Base-by-base conservation (phyloP, 1,284 basidiomycete species). In the Fomitiporia mediterranea region DNA sequence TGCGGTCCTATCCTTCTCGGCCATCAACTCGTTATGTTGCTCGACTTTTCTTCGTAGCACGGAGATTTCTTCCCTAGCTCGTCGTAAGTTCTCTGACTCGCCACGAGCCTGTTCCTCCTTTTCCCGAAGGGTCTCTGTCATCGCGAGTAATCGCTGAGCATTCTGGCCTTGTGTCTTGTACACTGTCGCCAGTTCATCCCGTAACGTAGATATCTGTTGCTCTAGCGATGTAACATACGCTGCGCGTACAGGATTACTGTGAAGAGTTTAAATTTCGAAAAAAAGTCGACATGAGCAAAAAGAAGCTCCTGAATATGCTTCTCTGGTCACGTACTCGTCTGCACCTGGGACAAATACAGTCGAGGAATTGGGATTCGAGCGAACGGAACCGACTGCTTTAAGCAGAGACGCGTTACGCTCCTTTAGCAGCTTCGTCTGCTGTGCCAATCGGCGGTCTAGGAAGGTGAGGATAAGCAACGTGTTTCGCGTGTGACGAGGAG, bases 121-220 rank as follows among this genome's bases (percentile, higher is more conserved):
- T 69, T 96, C 94, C 44, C 94, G 84, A 6, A 98, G 76, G 0
- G 91, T 90, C 70, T 99, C 96, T 61, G 92, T 96, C 86, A 98
- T 91, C 5, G 89, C 81, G 13, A 99, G 78, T 11, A 96, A 78
- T 38, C 92, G 81, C 68, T 98, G 95, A 1, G 94, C 92, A 69
- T 97, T 97, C 72, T 96, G 93, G 0, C 91, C 91, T 67, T 98
- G 95, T 0, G 93, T 92, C 70, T 97, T 96, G 79, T 99, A 99
- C 2, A 97, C 84, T 4, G 87, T 89, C 2, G 94, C 89, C 40
- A 98, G 77, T 69, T 98, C 96, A 64, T 92, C 89, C 25, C 94
- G 84, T 46, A 96, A 77, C 4, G 89, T 84, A 2, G 91, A 90
- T 68, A 98, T 91, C 68, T 98, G 94, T 2, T 88, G 86, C 70